Conservation (phyloP, 169 alveolate species). For the Plasmodium berghei region DNA sequence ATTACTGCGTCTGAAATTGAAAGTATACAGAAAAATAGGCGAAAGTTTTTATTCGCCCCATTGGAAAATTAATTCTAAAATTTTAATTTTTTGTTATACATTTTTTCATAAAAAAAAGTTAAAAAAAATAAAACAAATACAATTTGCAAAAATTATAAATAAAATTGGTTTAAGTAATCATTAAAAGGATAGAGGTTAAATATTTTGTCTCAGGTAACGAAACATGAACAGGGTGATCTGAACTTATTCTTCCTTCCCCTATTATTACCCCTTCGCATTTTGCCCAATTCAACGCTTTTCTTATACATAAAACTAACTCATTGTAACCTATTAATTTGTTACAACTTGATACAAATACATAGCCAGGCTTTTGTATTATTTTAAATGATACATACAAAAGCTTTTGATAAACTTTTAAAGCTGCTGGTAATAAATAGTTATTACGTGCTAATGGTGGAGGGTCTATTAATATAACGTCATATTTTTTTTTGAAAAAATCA, state of each 20-base stretch:
- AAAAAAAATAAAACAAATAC: slow-evolving; percentile 3
- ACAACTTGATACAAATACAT: slow-evolving; percentile 77
- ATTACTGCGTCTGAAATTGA: too few species aligned
- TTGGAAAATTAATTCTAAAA: too few species aligned
- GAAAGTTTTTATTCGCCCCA: too few species aligned
- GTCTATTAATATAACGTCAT: slow-evolving; percentile 74
- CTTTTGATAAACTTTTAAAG: slow-evolving; percentile 70
- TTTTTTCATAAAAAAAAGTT: neutral
- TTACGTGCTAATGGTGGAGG: slow-evolving; percentile 75
- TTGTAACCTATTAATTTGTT: slow-evolving; percentile 67
- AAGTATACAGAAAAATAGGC: too few species aligned
- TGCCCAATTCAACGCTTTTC: slow-evolving; percentile 65
- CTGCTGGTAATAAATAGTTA: slow-evolving; percentile 60
- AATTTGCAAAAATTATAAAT: too few species aligned
- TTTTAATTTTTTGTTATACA: neutral
- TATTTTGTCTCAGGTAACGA: slow-evolving; percentile 66
- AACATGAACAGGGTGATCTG: slow-evolving; percentile 76
- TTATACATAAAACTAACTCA: slow-evolving; percentile 46
- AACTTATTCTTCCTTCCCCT: slow-evolving; percentile 71
- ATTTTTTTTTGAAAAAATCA: slow-evolving; percentile 73
- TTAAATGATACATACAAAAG: slow-evolving; percentile 71
- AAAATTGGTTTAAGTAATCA: slow-evolving; percentile 27
- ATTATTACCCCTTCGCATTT: slow-evolving; percentile 73
- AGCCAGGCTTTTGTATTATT: slow-evolving; percentile 73
- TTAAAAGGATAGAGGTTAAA: slow-evolving; percentile 63